Conservation (phyloP, 2,329 filamentous ascomycete species). For the Helotiales sp. region DNA sequence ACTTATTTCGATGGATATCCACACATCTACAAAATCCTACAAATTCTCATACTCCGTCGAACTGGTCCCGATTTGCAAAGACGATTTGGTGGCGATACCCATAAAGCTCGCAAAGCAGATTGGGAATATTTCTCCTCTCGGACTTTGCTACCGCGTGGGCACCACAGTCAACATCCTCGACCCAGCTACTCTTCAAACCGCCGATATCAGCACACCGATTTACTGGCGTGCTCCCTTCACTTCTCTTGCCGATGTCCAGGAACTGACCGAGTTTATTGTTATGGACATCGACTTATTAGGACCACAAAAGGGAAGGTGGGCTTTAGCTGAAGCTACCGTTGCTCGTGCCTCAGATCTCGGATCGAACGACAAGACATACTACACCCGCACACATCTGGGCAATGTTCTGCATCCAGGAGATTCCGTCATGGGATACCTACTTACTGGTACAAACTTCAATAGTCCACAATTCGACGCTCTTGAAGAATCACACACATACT, state of each 20-base stretch:
- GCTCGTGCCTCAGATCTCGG: conserved; percentile 87
- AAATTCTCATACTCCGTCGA: conserved; percentile 94
- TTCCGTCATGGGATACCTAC: conserved; percentile 91
- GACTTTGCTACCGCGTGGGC: conserved; percentile 85
- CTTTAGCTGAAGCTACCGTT: conserved; percentile 86
- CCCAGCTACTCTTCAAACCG: conserved; percentile 86
- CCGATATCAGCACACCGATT: conserved; percentile 78
- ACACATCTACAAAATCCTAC: conserved; percentile 89
- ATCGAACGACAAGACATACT: conserved; percentile 84
- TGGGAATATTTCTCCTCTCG: conserved; percentile 87
- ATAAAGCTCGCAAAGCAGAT: conserved; percentile 84
- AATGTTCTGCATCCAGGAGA: conserved; percentile 85
- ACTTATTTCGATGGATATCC: conserved; percentile 89
- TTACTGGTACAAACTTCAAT: conserved; percentile 92
- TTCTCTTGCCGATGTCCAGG: conserved; percentile 80
- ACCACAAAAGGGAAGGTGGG: conserved; percentile 77
- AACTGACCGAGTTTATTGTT: conserved; percentile 90
- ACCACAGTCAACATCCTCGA: conserved; percentile 90
- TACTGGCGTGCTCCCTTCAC: conserved; percentile 93
- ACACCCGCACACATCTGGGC: conserved; percentile 88
- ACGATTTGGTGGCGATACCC: conserved; percentile 92
- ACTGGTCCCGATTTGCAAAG: conserved; percentile 93
- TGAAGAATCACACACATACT: conserved; percentile 77
- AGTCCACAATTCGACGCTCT: conserved; percentile 83
- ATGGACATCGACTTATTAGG: conserved; percentile 90